Evolutionary conservation across 2,329 filamentous ascomycete species (phyloP).

Genomic region (Hysterium pulicare): DNA sequence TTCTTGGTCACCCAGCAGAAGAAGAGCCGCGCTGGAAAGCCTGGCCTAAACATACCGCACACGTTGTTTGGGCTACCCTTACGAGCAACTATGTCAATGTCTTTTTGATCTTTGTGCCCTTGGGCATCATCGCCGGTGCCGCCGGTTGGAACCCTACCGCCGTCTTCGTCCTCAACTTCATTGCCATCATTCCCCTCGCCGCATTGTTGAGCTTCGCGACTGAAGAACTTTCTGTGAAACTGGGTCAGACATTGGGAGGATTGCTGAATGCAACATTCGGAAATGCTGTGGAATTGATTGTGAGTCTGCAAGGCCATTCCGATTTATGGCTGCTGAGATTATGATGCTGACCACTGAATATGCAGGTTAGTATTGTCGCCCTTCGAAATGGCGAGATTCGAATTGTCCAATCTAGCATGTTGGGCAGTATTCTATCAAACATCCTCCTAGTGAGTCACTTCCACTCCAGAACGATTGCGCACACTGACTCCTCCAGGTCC

Average conservation of each 20-base stretch:
- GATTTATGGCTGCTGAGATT: not conserved
- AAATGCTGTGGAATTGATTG: slow-evolving; percentile 77
- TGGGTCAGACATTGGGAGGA: slow-evolving; percentile 72
- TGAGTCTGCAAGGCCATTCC: slow-evolving; percentile 36
- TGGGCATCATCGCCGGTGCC: slow-evolving; percentile 66
- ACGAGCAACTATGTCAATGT: slow-evolving; percentile 62
- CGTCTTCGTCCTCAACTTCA: slow-evolving; percentile 75
- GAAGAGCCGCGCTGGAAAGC: slow-evolving; percentile 26
- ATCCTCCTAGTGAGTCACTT: slow-evolving; percentile 63
- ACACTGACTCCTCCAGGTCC: slow-evolving; percentile 48
- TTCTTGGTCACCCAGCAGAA: slow-evolving; percentile 12
- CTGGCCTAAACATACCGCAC: slow-evolving; percentile 28
- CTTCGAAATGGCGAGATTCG: slow-evolving; percentile 81
- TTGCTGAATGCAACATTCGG: slow-evolving; percentile 74
- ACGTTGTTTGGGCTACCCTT: slow-evolving; percentile 42
- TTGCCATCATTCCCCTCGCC: slow-evolving; percentile 74
- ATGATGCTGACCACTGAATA: not conserved
- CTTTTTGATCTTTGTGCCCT: slow-evolving; percentile 68
- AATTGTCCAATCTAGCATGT: slow-evolving; percentile 97
- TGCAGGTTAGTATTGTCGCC: slow-evolving; percentile 63
- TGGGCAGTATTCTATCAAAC: slow-evolving; percentile 93
- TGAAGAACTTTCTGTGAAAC: slow-evolving; percentile 68
- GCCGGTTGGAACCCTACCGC: slow-evolving; percentile 62
- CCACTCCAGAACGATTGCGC: slow-evolving; percentile 63
- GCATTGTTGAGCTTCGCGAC: slow-evolving; percentile 73